Base-by-base conservation (phyloP, 2,329 filamentous ascomycete genomes). In the Fusarium anthophilum region DNA sequence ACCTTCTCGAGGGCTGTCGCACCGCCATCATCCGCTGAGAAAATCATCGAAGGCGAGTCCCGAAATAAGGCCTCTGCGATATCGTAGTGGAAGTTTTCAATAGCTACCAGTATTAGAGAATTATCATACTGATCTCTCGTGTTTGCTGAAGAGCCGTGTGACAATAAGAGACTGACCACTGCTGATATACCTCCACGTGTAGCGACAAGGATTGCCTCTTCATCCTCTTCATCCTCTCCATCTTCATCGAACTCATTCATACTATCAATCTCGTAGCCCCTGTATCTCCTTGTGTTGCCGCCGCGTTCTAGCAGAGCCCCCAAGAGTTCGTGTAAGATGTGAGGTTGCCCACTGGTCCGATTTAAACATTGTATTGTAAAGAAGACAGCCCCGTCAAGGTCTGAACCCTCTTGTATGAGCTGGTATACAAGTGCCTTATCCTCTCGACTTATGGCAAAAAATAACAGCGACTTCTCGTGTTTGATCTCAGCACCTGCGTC, bases 111-210 rank as follows among this genome's bases (percentile, higher is more conserved):
- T 24, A 44, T 44, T 10, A 14, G 39, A 10, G 14, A 14, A 0
- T 0, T 0, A n/a, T 41, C 4, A 6, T 14, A 1, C 2, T 9
- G 8, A 13, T 2, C 22, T 41, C 22, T 44, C 4, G 1, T 12
- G 15, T 12, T 26, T 7, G 12, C 26, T 3, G 22, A 51, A 18
- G 22, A 12, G 5, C 15, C 22, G 8, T 60, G 4, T n/a, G 45
- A 35, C 2, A 60, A n/a, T 1, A 51, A 7, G 2, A 60, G 22
- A 5, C 9, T 8, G 6, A 51, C 22, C 6, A 15, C 13, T 2
- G 6, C 4, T 3, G 6, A 8, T 1, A 1, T 17, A 3, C 15
- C 38, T 5, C 17, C 24, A 8, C 28, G 28, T 11, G 6, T 20
- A 6, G 57, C 28, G 2, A 32, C 2, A 14, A 43, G 3, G 26